Base-by-base conservation (phyloP, 176 grass and related monocot genomes). In the Rhynchospora tenuis region DNA sequence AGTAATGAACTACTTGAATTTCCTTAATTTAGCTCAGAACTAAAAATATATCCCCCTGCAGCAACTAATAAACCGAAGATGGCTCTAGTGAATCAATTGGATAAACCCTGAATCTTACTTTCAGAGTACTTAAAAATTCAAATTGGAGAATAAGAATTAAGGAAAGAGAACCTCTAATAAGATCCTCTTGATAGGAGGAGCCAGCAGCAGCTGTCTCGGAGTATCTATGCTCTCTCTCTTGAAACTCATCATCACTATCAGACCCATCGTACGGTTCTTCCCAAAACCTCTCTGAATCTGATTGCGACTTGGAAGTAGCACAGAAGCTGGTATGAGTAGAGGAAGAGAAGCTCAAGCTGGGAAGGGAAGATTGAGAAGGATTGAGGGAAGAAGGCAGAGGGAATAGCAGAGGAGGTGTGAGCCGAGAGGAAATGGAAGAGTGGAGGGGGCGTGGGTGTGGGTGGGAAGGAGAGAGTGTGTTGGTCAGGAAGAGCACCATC, bases 191-290 rank as follows among this genome's bases (percentile, higher is more conserved):
- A 14, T 84, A 86, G 16, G 82, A 59, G 5, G 81, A 82, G 7
- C 13, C 31, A 9, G 20, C 58, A 29, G 9, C 13, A 2, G 5
- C 48, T 5, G n/a, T 76, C 20, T 55, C 1, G 17, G 73, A 76
- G 23, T 47, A 54, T 28, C 23, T 54, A 54, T 29, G 14, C 47
- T 62, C 65, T 9, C 1, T 29, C 19, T 23, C 56, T 4, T 81
- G 33, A 0, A 1, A 60, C 23, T 94, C 85, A 23, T 85, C 84
- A 4, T 69, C 91, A 60, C 88, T 90, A 3, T 83, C 90, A 75
- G 75, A 85, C 9, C 93, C 89, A 64, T 90, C 89, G 70, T 93
- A 88, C 2, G 85, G 91, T 64, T 92, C 91, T 82, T 99, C 93
- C 93, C 86, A 98, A 44, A 88, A 91, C 7, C 54, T 84, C n/a